Conservation (phyloP, 805 yeast genomes). For the Metschnikowia kofuensis region DNA sequence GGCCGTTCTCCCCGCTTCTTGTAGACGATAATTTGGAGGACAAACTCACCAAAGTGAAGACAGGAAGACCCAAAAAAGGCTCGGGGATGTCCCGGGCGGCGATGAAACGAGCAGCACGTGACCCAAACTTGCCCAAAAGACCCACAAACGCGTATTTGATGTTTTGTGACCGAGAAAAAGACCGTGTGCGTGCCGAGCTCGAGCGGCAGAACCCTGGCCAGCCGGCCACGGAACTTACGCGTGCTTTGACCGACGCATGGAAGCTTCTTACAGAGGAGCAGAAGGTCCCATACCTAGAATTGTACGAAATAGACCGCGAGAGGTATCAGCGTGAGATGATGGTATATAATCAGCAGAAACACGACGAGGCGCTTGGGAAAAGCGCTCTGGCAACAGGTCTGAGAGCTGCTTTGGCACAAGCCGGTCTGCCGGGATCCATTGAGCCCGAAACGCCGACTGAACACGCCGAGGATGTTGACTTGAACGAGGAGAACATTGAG, state of each 20-base stretch:
- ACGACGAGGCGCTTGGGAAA: slow-evolving; percentile 2
- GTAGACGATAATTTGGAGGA: slow-evolving; percentile 30
- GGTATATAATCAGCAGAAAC: slow-evolving; percentile 35
- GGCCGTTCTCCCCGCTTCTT: slow-evolving; percentile 39
- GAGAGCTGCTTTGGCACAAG: background rate
- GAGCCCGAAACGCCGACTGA: slow-evolving; percentile 5
- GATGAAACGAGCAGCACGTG: slow-evolving; percentile 48
- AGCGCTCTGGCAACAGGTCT: background rate
- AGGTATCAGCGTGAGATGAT: slow-evolving; percentile 74
- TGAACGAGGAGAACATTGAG: background rate
- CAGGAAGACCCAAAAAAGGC: slow-evolving; percentile 14
- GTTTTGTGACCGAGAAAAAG: slow-evolving; percentile 85
- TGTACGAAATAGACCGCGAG: slow-evolving; percentile 74
- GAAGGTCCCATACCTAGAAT: slow-evolving; percentile 67
- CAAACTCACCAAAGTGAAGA: slow-evolving; percentile 14
- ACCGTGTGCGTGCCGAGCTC: slow-evolving; percentile 56
- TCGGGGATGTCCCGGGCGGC: slow-evolving; percentile 12
- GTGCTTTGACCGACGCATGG: slow-evolving; percentile 84
- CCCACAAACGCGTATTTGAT: slow-evolving; percentile 88
- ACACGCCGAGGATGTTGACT: background rate
- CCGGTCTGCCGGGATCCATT: background rate
- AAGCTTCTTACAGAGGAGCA: slow-evolving; percentile 65
- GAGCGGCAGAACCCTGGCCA: slow-evolving; percentile 50
- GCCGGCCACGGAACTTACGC: slow-evolving; percentile 58
- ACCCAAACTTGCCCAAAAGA: slow-evolving; percentile 83